phyloP scores from a whole-genome alignment of 345 rosid species.

The Rhizophora apiculata region DNA sequence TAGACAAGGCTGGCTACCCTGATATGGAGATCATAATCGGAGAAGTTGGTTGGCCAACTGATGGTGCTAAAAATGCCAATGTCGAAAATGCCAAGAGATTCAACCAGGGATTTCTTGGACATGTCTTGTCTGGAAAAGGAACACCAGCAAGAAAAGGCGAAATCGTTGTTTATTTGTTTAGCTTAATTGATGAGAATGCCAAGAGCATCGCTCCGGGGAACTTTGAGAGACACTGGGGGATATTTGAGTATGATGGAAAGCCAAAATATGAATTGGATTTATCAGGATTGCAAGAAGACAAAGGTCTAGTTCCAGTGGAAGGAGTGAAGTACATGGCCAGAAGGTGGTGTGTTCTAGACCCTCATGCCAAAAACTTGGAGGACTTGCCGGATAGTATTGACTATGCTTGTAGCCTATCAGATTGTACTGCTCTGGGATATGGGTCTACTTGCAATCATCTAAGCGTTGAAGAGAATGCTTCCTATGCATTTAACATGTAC shows the following conservation, averaged over 20 bases:
- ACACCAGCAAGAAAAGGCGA: constrained; percentile 28
- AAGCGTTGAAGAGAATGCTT: constrained; percentile 58
- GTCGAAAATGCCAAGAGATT: constrained; percentile 24
- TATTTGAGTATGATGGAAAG: constrained; percentile 30
- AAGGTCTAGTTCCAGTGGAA: constrained; percentile 46
- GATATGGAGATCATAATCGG: constrained; percentile 29
- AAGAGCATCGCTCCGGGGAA: constrained; percentile 28
- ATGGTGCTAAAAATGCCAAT: constrained; percentile 37
- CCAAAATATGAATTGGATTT: constrained; percentile 45
- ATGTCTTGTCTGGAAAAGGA: constrained; percentile 24
- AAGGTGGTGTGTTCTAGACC: constrained; percentile 64
- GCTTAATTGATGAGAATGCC: constrained; percentile 16
- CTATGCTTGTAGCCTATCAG: constrained; percentile 68
- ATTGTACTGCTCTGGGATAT: constrained; percentile 70
- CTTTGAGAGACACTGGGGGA: constrained; percentile 34
- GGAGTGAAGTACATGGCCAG: constrained; percentile 50
- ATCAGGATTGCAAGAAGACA: constrained; percentile 37
- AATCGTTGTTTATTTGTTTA: constrained; percentile 22
- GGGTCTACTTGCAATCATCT: constrained; percentile 74
- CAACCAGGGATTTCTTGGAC: constrained; percentile 31
- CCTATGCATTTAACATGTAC: constrained; percentile 81
- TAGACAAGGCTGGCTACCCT: constrained; percentile 29
- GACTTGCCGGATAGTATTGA: constrained; percentile 46
- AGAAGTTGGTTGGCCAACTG: constrained; percentile 48
- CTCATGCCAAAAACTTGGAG: constrained; percentile 29